Conservation (phyloP, 169 alveolate genomes). For the Besnoitia besnoiti region DNA sequence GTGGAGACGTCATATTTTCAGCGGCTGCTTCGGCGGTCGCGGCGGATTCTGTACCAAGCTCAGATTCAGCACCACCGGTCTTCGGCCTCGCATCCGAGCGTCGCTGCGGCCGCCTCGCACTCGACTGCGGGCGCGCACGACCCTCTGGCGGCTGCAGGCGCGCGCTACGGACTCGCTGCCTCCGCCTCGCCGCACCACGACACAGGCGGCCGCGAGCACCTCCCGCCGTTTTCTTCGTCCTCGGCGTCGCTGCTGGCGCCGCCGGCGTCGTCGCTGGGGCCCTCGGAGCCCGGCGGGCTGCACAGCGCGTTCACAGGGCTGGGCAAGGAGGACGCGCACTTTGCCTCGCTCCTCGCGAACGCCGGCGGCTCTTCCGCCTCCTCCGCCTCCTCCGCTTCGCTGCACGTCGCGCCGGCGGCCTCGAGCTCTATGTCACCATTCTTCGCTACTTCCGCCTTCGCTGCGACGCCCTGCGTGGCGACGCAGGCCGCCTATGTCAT, state of each 20-base stretch:
- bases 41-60: not conserved
- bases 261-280: too few relatives aligned
- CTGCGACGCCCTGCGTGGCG: not conserved
- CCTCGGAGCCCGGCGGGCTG: too few relatives aligned
- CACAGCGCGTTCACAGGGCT: too few relatives aligned
- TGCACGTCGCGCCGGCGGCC: not conserved
- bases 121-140: not conserved
- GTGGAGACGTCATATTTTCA: not conserved
- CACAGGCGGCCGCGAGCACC: too few relatives aligned
- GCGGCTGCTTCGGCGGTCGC: not conserved
- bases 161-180: too few relatives aligned
- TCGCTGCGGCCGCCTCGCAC: not conserved
- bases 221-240: too few relatives aligned
- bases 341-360: too few relatives aligned
- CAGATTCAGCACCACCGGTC: conserved; percentile 13
- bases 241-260: too few relatives aligned
- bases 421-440: not conserved
- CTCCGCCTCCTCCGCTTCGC: not conserved
- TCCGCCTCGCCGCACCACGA: too few relatives aligned
- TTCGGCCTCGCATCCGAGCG: not conserved
- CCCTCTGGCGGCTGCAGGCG: too few relatives aligned
- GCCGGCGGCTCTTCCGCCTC: not conserved
- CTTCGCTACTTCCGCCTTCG: not conserved
- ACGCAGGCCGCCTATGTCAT: not conserved
- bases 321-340: too few relatives aligned